A percentile compares a stretch with the other conserved stretches of the same genome.
Evolutionary conservation across 164 flowering plant species (phyloP).

Genomic region (Berberis vulgaris): DNA sequence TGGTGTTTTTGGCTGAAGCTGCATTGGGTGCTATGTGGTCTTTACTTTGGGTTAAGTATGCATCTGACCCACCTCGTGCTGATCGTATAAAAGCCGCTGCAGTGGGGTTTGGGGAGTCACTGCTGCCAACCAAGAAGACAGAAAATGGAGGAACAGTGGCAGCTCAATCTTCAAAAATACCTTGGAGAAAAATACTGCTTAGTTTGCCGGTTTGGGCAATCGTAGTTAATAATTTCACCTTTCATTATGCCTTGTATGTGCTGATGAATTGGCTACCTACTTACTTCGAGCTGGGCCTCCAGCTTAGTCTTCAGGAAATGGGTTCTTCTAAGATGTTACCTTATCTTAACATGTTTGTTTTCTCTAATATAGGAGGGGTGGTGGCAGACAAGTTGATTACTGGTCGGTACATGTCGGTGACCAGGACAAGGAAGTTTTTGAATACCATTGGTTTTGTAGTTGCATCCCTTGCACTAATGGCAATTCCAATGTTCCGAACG

Average conservation of each 20-base stretch:
- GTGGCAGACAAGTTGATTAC: constrained; percentile 73
- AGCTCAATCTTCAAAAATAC: constrained; percentile 35
- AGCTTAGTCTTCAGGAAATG: constrained; percentile 77
- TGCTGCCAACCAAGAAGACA: constrained; percentile 45
- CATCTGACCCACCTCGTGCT: constrained; percentile 71
- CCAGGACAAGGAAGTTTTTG: constrained; percentile 60
- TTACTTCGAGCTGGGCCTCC: constrained; percentile 74
- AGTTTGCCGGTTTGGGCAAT: constrained; percentile 87
- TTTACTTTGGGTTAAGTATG: constrained; percentile 63
- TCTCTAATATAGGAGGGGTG: constrained; percentile 89
- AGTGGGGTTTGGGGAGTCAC: constrained; percentile 64
- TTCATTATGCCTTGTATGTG: constrained; percentile 80
- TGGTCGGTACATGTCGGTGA: constrained; percentile 57
- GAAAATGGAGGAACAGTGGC: constrained; percentile 38
- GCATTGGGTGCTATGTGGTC: constrained; percentile 73
- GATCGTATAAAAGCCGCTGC: constrained; percentile 79
- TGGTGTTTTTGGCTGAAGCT: constrained; percentile 78
- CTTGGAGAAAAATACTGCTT: constrained; percentile 63
- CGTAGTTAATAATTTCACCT: constrained; percentile 79
- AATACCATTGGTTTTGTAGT: constrained; percentile 76
- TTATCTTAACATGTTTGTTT: constrained; percentile 81
- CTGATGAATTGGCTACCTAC: constrained; percentile 93
- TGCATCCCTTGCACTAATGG: constrained; percentile 67
- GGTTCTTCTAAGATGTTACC: constrained; percentile 94
- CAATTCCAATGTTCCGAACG: constrained; percentile 59